Base-by-base conservation (phyloP, 306 rosid genomes). In the Ammopiptanthus mongolicus region DNA sequence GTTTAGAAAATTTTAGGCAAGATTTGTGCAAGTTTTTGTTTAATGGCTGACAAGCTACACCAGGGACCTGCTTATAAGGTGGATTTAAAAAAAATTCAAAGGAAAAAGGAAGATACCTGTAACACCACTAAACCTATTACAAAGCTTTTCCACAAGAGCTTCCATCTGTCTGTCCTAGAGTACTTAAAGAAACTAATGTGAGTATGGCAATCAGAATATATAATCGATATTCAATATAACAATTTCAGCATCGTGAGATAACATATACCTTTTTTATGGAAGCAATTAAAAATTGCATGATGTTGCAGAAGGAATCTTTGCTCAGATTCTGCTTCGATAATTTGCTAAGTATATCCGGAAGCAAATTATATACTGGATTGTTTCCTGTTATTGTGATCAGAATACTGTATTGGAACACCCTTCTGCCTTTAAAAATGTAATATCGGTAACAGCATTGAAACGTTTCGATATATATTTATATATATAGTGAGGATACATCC, bases 121-220 rank as follows among this genome's bases (percentile, higher is more conserved):
- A 71, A 84, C 93, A 73, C 98, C 98, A 79, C 84, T 84, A 81
- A 94, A 94, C 82, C 98, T 82, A 80, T 94, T 92, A 62, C 97
- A 94, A 37, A 94, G 86, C 90, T 94, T 94, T 86, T 94, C 98
- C 74, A 94, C 97, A 77, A 94, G 95, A 50, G 98, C 85, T 78
- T 94, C 98, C 97, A 88, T 94, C 81, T 94, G 97, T 78, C 89
- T 88, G 78, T 94, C 98, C 98, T 94, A 82, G 65, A 79, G 77
- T 55, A 80, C 42, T 74, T 74, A 46, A 78, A 85, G 68, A 50
- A 62, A 66, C 67, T 13, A 25, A 46, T 19, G 75, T 78, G 74
- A 84, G 63, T 28, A 39, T 65, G 36, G 34, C 41, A 63, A 52
- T 55, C 50, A 22, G 34, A 78, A 83, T 18, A 64, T n/a, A 46